Evolutionary conservation across 108 stramenopile genomes (phyloP).

Genomic region (Pseudonitzschia pungens): DNA sequence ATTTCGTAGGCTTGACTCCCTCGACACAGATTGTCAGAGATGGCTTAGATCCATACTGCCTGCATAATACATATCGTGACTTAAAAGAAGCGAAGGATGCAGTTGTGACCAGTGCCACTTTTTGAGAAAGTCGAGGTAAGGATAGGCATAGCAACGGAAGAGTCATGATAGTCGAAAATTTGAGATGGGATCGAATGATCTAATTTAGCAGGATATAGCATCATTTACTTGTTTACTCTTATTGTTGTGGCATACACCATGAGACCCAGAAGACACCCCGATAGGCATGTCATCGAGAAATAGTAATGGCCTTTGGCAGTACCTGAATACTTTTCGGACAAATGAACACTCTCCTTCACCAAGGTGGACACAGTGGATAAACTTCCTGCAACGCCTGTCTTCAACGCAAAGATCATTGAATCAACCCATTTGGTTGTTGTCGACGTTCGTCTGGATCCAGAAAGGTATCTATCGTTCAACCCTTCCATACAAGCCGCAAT

Average conservation of each 20-base stretch:
- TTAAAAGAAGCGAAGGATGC: too few species aligned
- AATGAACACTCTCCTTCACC: constrained; percentile 57
- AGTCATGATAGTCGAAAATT: too few species aligned
- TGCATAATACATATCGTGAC: not conserved
- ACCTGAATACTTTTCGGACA: constrained; percentile 37
- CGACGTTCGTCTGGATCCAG: not conserved
- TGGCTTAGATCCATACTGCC: not conserved
- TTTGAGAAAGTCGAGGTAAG: too few species aligned
- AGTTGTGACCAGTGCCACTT: too few species aligned
- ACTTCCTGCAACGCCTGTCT: constrained; percentile 68
- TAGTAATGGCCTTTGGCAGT: constrained; percentile 55
- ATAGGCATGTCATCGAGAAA: constrained; percentile 41
- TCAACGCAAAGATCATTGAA: constrained; percentile 28
- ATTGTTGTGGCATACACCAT: constrained; percentile 57
- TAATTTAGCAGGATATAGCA: not conserved
- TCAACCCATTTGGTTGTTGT: constrained; percentile 3
- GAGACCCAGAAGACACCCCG: constrained; percentile 44
- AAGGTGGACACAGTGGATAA: constrained; percentile 78
- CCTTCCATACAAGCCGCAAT: constrained; percentile 41
- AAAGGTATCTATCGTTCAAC: constrained; percentile 18
- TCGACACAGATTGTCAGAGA: constrained; percentile 5
- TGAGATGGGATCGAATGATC: not conserved
- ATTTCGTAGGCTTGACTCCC: constrained; percentile 3
- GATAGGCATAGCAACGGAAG: too few species aligned
- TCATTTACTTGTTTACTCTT: constrained; percentile 17